Base-by-base conservation (phyloP, 208 protist species). In the Wallacemonas sp. region DNA sequence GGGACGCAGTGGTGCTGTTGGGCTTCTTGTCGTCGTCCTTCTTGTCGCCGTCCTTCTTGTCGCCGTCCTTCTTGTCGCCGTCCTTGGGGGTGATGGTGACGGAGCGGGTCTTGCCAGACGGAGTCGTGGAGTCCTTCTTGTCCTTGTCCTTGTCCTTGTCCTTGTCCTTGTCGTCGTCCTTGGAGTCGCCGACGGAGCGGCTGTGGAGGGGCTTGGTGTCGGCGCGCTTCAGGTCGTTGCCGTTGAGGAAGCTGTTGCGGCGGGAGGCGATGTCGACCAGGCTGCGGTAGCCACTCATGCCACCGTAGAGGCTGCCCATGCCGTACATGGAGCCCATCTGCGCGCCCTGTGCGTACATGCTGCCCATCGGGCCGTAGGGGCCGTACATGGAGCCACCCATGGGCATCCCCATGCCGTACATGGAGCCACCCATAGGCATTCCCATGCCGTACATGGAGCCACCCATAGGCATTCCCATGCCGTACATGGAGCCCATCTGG, bases 141-240 rank as follows among this genome's bases (percentile, higher is more conserved):
- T 56, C 32, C 24, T 64, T 48, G 17, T 65, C 55, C 12, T 41
- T 47, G n/a, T n/a, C n/a, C 23, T 74, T 62, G 12, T 68, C 39
- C n/a, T 68, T 34, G 32, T 68, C 61, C 23, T 74, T 54, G 29
- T 46, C 60, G 19, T 62, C 24, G 16, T 56, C 39, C 46, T 52
- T 49, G 17, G 9, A 14, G 44, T 23, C 32, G 52, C n/a, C 21
- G 27, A 39, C 26, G n/a, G 52, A 58, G 16, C 54, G 29, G n/a
- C 49, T 74, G 34, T 70, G 47, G 21, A 78, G 21, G 33, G 80
- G 75, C 67, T 78, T 85, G 24, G 83, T 70, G 1, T 88, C 79
- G 6, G 81, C 85, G 41, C 80, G 85, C 36, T 84, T 67, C 29
- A 92, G 72, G 34, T 85, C 71, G 60, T 92, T 92, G 36, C 72